phyloP scores from a whole-genome alignment of 352 stramenopile genomes.

The Globisporangium mamillatum region DNA sequence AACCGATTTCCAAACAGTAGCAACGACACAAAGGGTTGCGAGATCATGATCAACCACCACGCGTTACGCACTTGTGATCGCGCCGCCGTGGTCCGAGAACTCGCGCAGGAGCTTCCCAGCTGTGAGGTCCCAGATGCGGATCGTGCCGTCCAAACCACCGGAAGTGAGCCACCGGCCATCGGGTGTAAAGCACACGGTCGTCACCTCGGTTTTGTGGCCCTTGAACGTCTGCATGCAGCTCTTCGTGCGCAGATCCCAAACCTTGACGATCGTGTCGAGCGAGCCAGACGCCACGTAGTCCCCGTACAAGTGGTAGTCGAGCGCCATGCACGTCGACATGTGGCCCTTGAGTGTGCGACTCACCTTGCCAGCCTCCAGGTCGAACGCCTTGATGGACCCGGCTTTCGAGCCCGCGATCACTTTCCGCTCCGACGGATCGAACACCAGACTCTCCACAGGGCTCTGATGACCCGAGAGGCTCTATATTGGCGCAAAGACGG shows the following conservation, averaged over 20 bases:
- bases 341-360: constrained; percentile 79
- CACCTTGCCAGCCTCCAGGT: constrained; percentile 77
- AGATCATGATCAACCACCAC: not conserved
- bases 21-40: not conserved
- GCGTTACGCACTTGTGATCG: constrained; percentile 47
- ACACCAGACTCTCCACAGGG: constrained; percentile 75
- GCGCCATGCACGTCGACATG: constrained; percentile 75
- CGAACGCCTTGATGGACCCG: constrained; percentile 85
- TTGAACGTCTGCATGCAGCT: constrained; percentile 88
- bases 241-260: constrained; percentile 84
- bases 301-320: constrained; percentile 85
- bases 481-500: constrained; percentile 22
- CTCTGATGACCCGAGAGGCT: constrained; percentile 75
- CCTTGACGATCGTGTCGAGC: constrained; percentile 82
- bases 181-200: constrained; percentile 72
- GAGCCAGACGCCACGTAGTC: constrained; percentile 84
- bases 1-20: not conserved
- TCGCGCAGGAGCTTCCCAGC: constrained; percentile 70
- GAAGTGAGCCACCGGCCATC: constrained; percentile 85
- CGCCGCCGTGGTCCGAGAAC: constrained; percentile 70
- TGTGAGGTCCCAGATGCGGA: constrained; percentile 86
- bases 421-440: constrained; percentile 74
- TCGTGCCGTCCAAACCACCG: constrained; percentile 61
- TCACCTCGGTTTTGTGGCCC: constrained; percentile 73
- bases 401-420: constrained; percentile 74